phyloP scores from a whole-genome alignment of 2,329 filamentous ascomycete species.

The Elsinoe batatas region DNA sequence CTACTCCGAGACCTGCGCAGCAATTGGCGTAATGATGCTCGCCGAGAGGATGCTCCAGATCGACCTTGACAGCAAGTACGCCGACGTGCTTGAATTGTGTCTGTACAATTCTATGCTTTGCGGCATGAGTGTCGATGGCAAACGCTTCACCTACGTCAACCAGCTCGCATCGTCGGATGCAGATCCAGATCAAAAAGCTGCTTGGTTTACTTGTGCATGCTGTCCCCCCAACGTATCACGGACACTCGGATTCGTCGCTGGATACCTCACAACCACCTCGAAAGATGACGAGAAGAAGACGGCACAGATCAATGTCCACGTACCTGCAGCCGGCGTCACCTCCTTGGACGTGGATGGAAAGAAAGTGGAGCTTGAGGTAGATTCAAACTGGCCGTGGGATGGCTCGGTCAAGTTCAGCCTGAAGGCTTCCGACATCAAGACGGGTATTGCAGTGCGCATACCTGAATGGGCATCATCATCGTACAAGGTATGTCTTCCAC shows the following conservation, averaged over 20 bases:
- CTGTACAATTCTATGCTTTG: conserved; percentile 53
- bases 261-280: conserved; percentile 45
- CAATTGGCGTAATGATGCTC: conserved; percentile 52
- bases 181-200: conserved; percentile 41
- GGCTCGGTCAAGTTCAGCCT: conserved; percentile 42
- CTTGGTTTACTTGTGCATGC: conserved; percentile 52
- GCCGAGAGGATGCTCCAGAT: conserved; percentile 47
- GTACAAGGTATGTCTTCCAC: conserved; percentile 22
- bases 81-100: conserved; percentile 51
- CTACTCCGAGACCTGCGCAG: conserved; percentile 53
- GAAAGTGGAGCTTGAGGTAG: conserved; percentile 38
- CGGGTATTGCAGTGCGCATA: conserved; percentile 42
- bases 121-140: conserved; percentile 47
- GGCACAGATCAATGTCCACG: conserved; percentile 43
- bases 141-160: conserved; percentile 52
- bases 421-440: conserved; percentile 24
- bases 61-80: conserved; percentile 44
- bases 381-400: conserved; percentile 49
- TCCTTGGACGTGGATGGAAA: conserved; percentile 29
- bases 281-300: conserved; percentile 16
- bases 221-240: conserved; percentile 52
- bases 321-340: conserved; percentile 45
- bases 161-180: conserved; percentile 46
- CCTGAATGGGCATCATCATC: conserved; percentile 40
- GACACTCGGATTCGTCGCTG: conserved; percentile 46